phyloP scores from a whole-genome alignment of 257 asterid genomes.

The Sherardia arvensis region DNA sequence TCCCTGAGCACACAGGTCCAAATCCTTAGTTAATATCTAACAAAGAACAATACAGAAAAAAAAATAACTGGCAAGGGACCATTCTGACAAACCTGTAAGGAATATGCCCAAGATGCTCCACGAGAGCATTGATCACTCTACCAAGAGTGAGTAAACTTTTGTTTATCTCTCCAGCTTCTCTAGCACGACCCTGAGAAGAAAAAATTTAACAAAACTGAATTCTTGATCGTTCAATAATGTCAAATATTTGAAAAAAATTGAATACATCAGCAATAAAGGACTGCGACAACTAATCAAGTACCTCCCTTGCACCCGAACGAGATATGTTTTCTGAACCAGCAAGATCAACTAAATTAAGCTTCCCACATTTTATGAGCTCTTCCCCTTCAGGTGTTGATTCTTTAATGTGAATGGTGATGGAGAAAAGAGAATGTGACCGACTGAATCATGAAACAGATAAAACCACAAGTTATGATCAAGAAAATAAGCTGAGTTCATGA shows the following conservation, averaged over 20 bases:
- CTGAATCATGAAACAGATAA: conserved; percentile 40
- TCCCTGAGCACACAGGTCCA: conserved; percentile 39
- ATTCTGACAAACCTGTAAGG: conserved; percentile 58
- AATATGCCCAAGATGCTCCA: conserved; percentile 81
- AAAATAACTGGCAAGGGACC: conserved; percentile 4
- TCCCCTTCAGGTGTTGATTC: conserved; percentile 92
- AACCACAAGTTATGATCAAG: neutral
- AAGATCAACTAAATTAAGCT: conserved; percentile 79
- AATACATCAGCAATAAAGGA: neutral
- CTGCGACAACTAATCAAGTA: conserved; percentile 10
- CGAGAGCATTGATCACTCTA: conserved; percentile 80
- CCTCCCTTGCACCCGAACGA: conserved; percentile 96
- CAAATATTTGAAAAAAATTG: neutral
- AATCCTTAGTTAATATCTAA: neutral
- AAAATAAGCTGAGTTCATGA: neutral
- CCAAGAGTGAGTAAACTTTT: conserved; percentile 89
- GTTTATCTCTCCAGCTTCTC: conserved; percentile 93
- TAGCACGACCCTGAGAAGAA: conserved; percentile 56
- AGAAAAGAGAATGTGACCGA: conserved; percentile 90
- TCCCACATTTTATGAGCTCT: conserved; percentile 84
- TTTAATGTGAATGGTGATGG: conserved; percentile 85
- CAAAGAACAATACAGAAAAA: neutral
- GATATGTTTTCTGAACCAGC: conserved; percentile 94
- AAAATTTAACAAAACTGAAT: neutral
- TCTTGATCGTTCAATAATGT: neutral